Evolutionary conservation across 148 eudicot species (phyloP).

Genomic region (Pouteria glomerata): DNA sequence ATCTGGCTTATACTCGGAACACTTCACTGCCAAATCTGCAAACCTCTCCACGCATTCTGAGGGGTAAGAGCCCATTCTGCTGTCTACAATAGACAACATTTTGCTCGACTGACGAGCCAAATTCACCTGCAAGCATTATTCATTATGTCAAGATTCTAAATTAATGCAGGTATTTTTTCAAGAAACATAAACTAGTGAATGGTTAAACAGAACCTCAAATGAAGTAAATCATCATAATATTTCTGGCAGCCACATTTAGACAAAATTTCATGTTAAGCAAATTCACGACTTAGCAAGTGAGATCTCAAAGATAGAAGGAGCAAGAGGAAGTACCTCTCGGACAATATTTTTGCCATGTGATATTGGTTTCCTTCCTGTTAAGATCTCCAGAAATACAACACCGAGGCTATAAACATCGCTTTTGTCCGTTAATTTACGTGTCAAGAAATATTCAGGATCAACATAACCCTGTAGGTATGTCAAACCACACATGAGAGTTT

Average conservation of each 20-base stretch:
- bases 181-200: neutral
- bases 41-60: constrained; percentile 63
- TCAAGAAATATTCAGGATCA: constrained; percentile 83
- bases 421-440: constrained; percentile 74
- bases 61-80: constrained; percentile 59
- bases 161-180: too few species aligned
- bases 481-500: neutral
- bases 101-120: constrained; percentile 46
- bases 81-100: constrained; percentile 46
- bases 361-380: constrained; percentile 73
- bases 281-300: neutral
- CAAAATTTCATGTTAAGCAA: neutral
- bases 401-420: constrained; percentile 90
- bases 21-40: constrained; percentile 45
- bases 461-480: constrained; percentile 68
- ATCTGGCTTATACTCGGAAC: constrained; percentile 59
- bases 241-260: neutral
- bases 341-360: constrained; percentile 73
- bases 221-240: neutral
- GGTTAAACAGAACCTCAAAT: neutral
- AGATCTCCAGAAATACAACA: constrained; percentile 74
- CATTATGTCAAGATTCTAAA: too few species aligned
- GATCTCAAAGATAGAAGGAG: neutral
- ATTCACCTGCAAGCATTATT: constrained; percentile 47
- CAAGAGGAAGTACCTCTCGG: constrained; percentile 54